phyloP scores from a whole-genome alignment of 371 early-diverging fungal genomes.

The Mucor sp. region DNA sequence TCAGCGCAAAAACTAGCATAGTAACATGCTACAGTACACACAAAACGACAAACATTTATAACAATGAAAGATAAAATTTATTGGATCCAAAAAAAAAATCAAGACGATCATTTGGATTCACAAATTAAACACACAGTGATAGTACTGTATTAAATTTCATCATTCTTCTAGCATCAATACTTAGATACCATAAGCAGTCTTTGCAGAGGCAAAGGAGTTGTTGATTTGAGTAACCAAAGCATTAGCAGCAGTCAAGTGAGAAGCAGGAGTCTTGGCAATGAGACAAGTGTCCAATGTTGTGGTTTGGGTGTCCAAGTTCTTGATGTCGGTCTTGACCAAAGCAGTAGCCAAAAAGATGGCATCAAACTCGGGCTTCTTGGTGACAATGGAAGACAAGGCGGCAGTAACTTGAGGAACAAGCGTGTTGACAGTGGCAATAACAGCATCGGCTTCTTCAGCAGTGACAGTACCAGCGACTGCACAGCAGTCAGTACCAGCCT shows the following conservation, averaged over 20 bases:
- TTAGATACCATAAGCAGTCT: no score
- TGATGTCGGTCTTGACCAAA: constrained; percentile 21
- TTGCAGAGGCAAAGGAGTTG: constrained; percentile 4
- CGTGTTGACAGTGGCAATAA: constrained; percentile 7
- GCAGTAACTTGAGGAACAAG: constrained; percentile 14
- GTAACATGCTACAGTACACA: no score
- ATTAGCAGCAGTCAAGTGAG: constrained; percentile 16
- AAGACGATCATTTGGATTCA: no score
- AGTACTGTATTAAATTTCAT: no score
- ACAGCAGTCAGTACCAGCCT: constrained; percentile 18
- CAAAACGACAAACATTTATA: no score
- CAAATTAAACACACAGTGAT: no score
- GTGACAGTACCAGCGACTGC: constrained; percentile 2
- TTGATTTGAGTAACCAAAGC: constrained; percentile 8
- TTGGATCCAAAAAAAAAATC: no score
- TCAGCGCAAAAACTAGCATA: no score
- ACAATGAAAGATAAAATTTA: no score
- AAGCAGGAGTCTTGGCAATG: constrained; percentile 17
- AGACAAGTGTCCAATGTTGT: constrained; percentile 19
- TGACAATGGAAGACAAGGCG: constrained; percentile 12
- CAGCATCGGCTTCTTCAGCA: constrained; percentile 22
- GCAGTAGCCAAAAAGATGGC: constrained; percentile 9
- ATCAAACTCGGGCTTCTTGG: constrained; percentile 21
- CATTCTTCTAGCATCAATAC: no score
- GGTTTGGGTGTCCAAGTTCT: constrained; percentile 13